phyloP scores from a whole-genome alignment of 2,329 filamentous ascomycete genomes.

The Phyllosticta paracitricarpa region DNA sequence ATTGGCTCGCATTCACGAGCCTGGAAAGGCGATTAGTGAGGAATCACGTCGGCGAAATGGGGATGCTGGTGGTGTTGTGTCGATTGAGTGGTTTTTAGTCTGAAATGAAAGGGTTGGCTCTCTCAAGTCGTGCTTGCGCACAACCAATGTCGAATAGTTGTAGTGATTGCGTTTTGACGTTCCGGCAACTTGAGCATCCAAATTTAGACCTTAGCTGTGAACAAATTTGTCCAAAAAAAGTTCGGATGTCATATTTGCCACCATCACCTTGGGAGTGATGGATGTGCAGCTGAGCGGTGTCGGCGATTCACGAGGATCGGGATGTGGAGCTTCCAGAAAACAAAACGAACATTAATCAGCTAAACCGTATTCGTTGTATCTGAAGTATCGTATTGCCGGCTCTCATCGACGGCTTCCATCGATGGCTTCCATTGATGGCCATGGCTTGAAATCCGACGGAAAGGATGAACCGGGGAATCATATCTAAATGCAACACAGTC shows the following conservation, averaged over 20 bases:
- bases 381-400: background rate
- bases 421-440: background rate
- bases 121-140: background rate
- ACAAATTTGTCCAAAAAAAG: background rate
- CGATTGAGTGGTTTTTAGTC: background rate
- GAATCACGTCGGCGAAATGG: background rate
- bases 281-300: background rate
- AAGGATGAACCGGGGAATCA: background rate
- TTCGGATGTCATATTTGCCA: background rate
- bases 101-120: background rate
- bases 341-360: no score
- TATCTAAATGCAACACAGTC: background rate
- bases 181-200: background rate
- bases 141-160: background rate
- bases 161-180: background rate
- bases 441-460: background rate
- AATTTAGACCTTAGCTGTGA: background rate
- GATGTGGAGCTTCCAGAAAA: background rate
- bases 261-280: background rate
- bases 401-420: background rate
- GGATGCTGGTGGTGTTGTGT: background rate
- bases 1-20: background rate
- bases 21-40: background rate
- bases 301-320: background rate
- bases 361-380: background rate